Evolutionary conservation across 768 basidiomycete species (phyloP), one percentile per base, ranked within the genome.

Genomic region (Mycena pura): DNA sequence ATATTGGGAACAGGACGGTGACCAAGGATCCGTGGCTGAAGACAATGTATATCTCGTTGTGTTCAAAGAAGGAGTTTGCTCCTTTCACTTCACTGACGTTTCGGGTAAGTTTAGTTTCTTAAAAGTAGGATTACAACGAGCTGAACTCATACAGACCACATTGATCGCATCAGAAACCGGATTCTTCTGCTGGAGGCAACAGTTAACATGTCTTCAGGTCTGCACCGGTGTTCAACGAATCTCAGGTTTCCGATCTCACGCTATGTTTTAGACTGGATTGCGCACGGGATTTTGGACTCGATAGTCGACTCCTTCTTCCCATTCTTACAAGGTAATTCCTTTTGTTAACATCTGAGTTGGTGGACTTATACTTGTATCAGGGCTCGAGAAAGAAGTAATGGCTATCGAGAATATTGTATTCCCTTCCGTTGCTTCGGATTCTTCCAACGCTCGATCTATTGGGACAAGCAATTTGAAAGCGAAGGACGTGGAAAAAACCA

Each of bases 251-350:
- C n/a, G n/a, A n/a, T n/a, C n/a, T n/a, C n/a, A n/a, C n/a, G n/a
- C n/a, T n/a, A n/a, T n/a, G 53, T 25, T 27, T 59, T 44, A 94
- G 95, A 95, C 71, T 96, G 94, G 93, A 92, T 98, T 64, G 94
- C 93, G 0, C 95, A 98, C 73, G 91, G 89, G 21, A 82, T 97
- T 54, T 78, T 98, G 64, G 96, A 97, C 69, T 96, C 94, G 1
- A 88, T 98, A 51, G 95, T 98, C 21, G 95, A 98, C 71, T 90
- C 92, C 1, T 96, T 96, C 76, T 94, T 95, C 72, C 93, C 93
- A 1, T 82, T 94, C 59, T 78, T 95, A 59, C 55, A 57, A 41
- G 61, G 61, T 62, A 25, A 29, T 3, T 45, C 19, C 40, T 43
- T 22, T 10, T 28, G 14, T 19, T 24, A 5, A 14, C 9, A 22